Evolutionary conservation across 495 filamentous ascomycete species (phyloP).

Genomic region (Sporormia fimetaria): DNA sequence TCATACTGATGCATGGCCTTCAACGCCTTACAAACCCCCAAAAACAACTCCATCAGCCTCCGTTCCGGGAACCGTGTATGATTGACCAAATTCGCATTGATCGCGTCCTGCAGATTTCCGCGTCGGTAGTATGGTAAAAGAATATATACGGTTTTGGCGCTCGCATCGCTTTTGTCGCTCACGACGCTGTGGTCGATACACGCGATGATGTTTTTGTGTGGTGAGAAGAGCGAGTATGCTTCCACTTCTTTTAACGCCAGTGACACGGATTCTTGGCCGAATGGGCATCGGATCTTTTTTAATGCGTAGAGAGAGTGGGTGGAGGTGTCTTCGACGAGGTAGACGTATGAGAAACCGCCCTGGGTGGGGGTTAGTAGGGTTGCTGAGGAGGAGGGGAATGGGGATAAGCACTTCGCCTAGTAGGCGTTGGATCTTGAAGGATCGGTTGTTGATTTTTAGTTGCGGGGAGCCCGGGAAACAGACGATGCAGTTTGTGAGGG

Average conservation of each 20-base stretch:
- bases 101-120: conserved; percentile 92
- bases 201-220: conserved; percentile 78
- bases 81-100: conserved; percentile 97
- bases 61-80: conserved; percentile 87
- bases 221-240: conserved; percentile 80
- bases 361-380: conserved; percentile 27
- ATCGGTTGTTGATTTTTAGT: conserved; percentile 86
- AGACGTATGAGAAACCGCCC: conserved; percentile 97
- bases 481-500: conserved; percentile 83
- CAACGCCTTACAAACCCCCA: conserved; percentile 81
- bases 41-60: conserved; percentile 75
- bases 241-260: conserved; percentile 94
- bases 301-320: conserved; percentile 78
- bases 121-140: conserved; percentile 87
- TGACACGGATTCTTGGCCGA: conserved; percentile 88
- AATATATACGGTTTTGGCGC: conserved; percentile 89
- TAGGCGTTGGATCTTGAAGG: conserved; percentile 87
- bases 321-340: conserved; percentile 84
- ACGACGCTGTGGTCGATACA: conserved; percentile 71
- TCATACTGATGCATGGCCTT: conserved; percentile 84
- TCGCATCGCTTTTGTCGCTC: conserved; percentile 48
- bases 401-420: conserved; percentile 61
- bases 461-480: conserved; percentile 91
- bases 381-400: conserved; percentile 5
- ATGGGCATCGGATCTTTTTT: conserved; percentile 97